Evolutionary conservation across 352 stramenopile species (phyloP), one percentile per base, ranked within the genome.

Genomic region (Pythium phragmiticola): DNA sequence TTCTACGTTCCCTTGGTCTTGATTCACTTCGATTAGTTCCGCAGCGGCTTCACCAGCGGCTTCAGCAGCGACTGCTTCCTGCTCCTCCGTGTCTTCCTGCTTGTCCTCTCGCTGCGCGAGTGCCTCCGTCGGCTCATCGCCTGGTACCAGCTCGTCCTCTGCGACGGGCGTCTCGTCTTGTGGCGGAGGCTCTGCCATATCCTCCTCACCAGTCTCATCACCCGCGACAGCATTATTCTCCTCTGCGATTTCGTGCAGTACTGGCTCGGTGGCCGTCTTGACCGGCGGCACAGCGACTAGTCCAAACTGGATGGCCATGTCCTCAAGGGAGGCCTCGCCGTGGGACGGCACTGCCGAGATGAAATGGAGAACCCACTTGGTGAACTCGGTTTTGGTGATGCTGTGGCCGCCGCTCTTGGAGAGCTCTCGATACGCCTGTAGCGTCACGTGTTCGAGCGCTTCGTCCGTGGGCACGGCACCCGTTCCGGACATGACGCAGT

Each of bases 321-420:
- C 64, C 13, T 63, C 46, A 2, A 70, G 49, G 21, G 57, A 54
- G 17, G 52, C 57, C n/a, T 70, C 64, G 8, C 41, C 30, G 21
- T 70, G 28, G 7, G 63, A 30, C 6, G 63, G 51, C 3, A 56
- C 47, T 7, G 39, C n/a, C 2, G 28, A 33, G n/a, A 70, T 19
- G 21, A 51, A 70, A 14, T 48, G 48, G n/a, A 85, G 17, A 7
- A 78, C 57, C 80, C 80, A 88, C 43, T 81, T 78, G 39, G 70
- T 82, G 51, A 89, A 89, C 52, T 88, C 80, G 6, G 66, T 28
- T 60, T 89, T 89, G 43, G 71, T 75, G 39, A 89, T 85, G 67
- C 77, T 84, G 39, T 85, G 70, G 1, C 73, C 65, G 26, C 70
- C 75, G 30, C 52, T 73, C 58, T 88, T 89, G 60, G 78, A 85